Evolutionary conservation across 2,329 filamentous ascomycete genomes (phyloP).

Genomic region (Neonectria coccinea): DNA sequence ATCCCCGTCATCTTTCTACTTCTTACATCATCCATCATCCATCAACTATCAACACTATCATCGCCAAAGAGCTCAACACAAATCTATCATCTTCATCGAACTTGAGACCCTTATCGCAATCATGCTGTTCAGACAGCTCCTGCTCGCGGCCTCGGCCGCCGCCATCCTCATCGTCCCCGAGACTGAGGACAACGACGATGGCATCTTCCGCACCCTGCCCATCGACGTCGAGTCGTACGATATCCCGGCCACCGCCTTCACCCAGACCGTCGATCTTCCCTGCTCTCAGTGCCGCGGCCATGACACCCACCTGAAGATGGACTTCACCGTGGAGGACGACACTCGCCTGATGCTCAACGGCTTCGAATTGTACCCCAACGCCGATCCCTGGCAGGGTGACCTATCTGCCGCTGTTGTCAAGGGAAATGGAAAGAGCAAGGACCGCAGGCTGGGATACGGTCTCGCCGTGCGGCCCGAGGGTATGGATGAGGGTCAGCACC

Average conservation of each 20-base stretch:
- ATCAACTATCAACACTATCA: slow-evolving; percentile 18
- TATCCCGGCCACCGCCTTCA: slow-evolving; percentile 49
- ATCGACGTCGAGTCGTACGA: slow-evolving; percentile 52
- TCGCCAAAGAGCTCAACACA: slow-evolving; percentile 1
- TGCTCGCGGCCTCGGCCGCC: slow-evolving; percentile 50
- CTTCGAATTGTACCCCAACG: slow-evolving; percentile 68
- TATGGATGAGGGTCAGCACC: slow-evolving; percentile 62
- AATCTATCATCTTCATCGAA: not conserved
- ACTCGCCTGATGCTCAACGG: slow-evolving; percentile 69
- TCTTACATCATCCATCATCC: slow-evolving; percentile 19
- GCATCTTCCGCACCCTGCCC: slow-evolving; percentile 57
- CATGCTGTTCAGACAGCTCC: slow-evolving; percentile 51
- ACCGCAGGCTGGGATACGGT: slow-evolving; percentile 62
- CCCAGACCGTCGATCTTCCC: slow-evolving; percentile 60
- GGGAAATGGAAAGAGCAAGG: slow-evolving; percentile 51
- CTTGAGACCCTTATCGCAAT: slow-evolving; percentile 13
- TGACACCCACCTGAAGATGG: slow-evolving; percentile 62
- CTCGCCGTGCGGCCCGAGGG: slow-evolving; percentile 57
- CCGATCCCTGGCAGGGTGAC: slow-evolving; percentile 58
- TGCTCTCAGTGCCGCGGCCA: slow-evolving; percentile 66
- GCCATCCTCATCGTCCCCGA: slow-evolving; percentile 68
- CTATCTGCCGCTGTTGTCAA: slow-evolving; percentile 61
- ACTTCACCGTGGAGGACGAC: slow-evolving; percentile 63
- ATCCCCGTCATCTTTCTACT: not conserved
- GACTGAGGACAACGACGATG: slow-evolving; percentile 56